Percentiles rank a stretch among this genome's conserved stretches.
These are phyloP conservation scores for Monosporascus sp. DNA, from an alignment of 2,329 filamentous ascomycete genomes.

Conservation along the genomic window DNA sequence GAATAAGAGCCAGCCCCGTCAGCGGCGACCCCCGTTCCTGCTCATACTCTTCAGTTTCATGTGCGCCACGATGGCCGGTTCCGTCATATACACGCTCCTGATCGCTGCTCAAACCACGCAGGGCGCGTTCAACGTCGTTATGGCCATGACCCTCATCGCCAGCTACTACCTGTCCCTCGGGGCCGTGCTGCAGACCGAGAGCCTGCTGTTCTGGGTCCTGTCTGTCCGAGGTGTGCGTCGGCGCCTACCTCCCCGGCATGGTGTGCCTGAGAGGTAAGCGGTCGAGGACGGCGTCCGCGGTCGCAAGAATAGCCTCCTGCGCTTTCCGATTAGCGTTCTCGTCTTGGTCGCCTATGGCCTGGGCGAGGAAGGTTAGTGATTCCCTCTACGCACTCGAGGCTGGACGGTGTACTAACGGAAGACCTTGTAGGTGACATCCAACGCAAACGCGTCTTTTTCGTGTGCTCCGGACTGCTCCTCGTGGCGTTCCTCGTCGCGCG, in stretches of 20 bases:
- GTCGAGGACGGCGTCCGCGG: slow-evolving; percentile 47
- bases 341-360: slow-evolving; percentile 27
- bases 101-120: neutral
- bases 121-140: slow-evolving; percentile 2
- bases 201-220: slow-evolving; percentile 49
- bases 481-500: too few species aligned
- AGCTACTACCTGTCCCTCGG: slow-evolving; percentile 38
- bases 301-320: slow-evolving; percentile 51
- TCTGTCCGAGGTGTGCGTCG: slow-evolving; percentile 51
- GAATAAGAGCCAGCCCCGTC: slow-evolving; percentile 11
- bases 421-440: too few species aligned
- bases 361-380: too few species aligned
- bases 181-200: slow-evolving; percentile 32
- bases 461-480: too few species aligned
- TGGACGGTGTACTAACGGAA: too few species aligned
- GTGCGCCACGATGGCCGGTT: slow-evolving; percentile 23
- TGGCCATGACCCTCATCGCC: slow-evolving; percentile 27
- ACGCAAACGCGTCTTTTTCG: too few species aligned
- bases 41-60: slow-evolving; percentile 25
- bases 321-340: slow-evolving; percentile 43
- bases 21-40: slow-evolving; percentile 24
- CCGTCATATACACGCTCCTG: slow-evolving; percentile 30
- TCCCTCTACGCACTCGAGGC: too few species aligned
- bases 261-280: slow-evolving; percentile 38
- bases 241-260: slow-evolving; percentile 53